phyloP scores from a whole-genome alignment of 768 basidiomycete genomes.

The Cystobasidium tubakii region DNA sequence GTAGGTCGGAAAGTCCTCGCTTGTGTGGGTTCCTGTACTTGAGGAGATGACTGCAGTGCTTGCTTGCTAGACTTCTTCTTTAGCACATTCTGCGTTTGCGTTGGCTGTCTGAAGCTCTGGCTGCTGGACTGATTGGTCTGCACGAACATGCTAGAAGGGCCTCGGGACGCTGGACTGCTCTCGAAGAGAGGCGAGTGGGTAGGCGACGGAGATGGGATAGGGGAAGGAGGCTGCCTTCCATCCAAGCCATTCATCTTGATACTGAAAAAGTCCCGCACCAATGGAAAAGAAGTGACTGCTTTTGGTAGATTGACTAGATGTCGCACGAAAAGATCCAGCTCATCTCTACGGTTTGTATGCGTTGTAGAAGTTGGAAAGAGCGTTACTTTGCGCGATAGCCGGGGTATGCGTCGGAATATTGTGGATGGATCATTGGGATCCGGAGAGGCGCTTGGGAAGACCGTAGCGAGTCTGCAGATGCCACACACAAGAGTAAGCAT shows the following conservation, averaged over 20 bases:
- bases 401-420: constrained; percentile 35
- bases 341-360: constrained; percentile 35
- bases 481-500: background rate
- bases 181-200: background rate
- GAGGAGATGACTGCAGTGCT: background rate
- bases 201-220: background rate
- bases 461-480: constrained; percentile 20
- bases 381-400: constrained; percentile 36
- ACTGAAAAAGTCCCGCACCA: constrained; percentile 40
- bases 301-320: constrained; percentile 38
- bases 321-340: constrained; percentile 38
- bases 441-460: constrained; percentile 35
- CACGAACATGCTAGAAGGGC: too few relatives aligned
- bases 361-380: constrained; percentile 37
- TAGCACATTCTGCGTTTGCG: background rate
- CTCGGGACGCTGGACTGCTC: background rate
- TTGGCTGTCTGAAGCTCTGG: background rate
- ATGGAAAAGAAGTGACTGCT: constrained; percentile 20
- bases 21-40: background rate
- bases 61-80: constrained; percentile 11
- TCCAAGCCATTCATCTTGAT: constrained; percentile 21
- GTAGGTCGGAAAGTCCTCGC: constrained; percentile 3
- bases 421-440: constrained; percentile 23
- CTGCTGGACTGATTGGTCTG: background rate
- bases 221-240: constrained; percentile 10